Evolutionary conservation across 768 basidiomycete genomes (phyloP).

Genomic region (Galerina sulciceps): DNA sequence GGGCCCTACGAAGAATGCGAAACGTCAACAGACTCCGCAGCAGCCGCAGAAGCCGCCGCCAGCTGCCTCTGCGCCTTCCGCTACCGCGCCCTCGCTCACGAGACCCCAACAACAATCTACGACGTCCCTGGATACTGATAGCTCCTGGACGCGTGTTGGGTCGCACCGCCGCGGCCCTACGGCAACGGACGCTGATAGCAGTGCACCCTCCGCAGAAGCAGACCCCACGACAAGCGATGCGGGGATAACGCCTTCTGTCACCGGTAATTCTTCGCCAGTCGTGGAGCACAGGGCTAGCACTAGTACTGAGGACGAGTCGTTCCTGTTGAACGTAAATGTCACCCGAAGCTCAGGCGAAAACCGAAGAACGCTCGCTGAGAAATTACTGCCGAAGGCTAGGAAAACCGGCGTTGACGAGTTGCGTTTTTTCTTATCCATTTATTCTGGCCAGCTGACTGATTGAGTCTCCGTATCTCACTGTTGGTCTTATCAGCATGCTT

Average conservation of each 20-base stretch:
- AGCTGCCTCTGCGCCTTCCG: constrained; percentile 19
- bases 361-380: constrained; percentile 60
- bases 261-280: constrained; percentile 40
- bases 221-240: constrained; percentile 50
- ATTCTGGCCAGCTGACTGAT: constrained; percentile 3
- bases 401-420: constrained; percentile 74
- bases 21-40: constrained; percentile 11
- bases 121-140: constrained; percentile 53
- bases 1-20: constrained; percentile 8
- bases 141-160: constrained; percentile 77
- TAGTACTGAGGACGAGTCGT: constrained; percentile 22
- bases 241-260: constrained; percentile 52
- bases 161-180: constrained; percentile 37
- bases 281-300: constrained; percentile 31
- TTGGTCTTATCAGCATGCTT: constrained; percentile 55
- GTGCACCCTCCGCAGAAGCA: constrained; percentile 29
- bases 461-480: constrained; percentile 7
- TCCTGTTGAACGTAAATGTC: constrained; percentile 23
- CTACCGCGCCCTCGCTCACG: constrained; percentile 12
- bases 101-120: constrained; percentile 34
- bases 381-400: constrained; percentile 62
- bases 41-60: constrained; percentile 6
- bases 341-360: constrained; percentile 30
- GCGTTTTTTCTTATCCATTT: constrained; percentile 13
- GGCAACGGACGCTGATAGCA: constrained; percentile 19